Base-by-base conservation (phyloP, 805 yeast species). In the Kodamaea hsintzibuensis region DNA sequence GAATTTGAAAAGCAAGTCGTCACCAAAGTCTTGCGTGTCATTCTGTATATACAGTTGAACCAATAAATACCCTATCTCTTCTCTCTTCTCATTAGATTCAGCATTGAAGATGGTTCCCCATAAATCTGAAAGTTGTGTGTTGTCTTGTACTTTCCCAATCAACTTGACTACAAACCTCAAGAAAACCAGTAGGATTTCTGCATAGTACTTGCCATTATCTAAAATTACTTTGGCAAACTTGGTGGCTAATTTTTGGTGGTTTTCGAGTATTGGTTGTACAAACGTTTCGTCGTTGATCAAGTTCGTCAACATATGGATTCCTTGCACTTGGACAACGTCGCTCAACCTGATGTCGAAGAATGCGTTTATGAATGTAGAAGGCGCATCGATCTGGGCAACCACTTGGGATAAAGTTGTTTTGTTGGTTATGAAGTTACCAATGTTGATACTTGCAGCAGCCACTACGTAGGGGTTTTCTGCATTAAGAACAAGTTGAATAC, bases 301-400 rank as follows among this genome's bases (percentile, higher is more conserved):
- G 55, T 74, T 71, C 46, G 62, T 70, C 48, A 74, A 58, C 53
- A 71, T 54, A 56, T 76, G 79, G 45, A 69, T 58, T 5, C 70
- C 62, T 57, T 76, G 80, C 52, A 61, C 63, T 51, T 72, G 78
- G 5, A 75, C 64, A 6, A 74, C 64, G 52, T 76, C 79, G 25
- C 60, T 61, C 52, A 69, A 63, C 1, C 51, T 50, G 25, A 55
- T 58, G 17, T 52, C 44, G 51, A 64, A 70, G 47, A 58, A 71
- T 3, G 46, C 42, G n/a, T 42, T 16, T 16, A 69, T 56, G 19
- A 72, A 66, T 2, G 16, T 17, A 2, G 50, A 51, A 14, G 62
- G 42, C 7, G 51, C 45, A 7, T 52, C 39, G 22, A 14, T 51
- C 16, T 49, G 17, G 1, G 47, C 53, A n/a, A 57, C 37, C 17